Evolutionary conservation across 2,329 filamentous ascomycete species (phyloP), one percentile per base, ranked within the genome.

Genomic region (Ceratocystiopsis minuta): DNA sequence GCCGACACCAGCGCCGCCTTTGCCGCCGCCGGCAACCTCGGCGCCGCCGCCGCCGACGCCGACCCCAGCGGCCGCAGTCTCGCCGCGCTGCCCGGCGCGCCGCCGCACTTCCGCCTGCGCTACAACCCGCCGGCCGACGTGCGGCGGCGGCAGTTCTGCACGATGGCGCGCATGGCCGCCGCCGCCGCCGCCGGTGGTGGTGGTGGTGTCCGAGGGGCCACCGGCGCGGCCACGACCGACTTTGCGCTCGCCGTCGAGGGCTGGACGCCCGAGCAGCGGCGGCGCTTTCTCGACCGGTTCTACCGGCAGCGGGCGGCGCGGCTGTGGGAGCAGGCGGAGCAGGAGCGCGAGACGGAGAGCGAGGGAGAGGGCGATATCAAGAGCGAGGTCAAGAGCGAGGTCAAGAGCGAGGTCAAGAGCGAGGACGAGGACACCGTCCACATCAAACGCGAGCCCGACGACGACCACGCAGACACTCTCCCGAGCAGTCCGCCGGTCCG

Each of bases 171-270:
- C 52, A 73, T 74, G 42, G 82, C 85, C 56, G 84, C 83, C 1
- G 93, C 85, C 54, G 64, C 68, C 1, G 1, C 81, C 76, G n/a
- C n/a, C n/a, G n/a, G n/a, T n/a, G n/a, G n/a, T n/a, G n/a, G n/a
- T n/a, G n/a, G n/a, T n/a, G n/a, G n/a, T n/a, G n/a, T n/a, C n/a
- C n/a, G n/a, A n/a, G n/a, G n/a, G n/a, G n/a, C n/a, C n/a, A n/a
- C n/a, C n/a, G n/a, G n/a, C n/a, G n/a, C n/a, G n/a, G n/a, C n/a
- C n/a, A n/a, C n/a, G n/a, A n/a, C n/a, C 0, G 80, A 90, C 46
- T 96, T 96, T 66, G 90, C 87, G 4, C 63, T 95, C 34, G 75
- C 86, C 14, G 87, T 96, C 3, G 90, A 96, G 59, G 73, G 77
- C 14, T 92, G 86, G 83, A 92, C 82, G 37, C 82, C 88, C 56